Conservation (phyloP, 2,329 filamentous ascomycete species). For the Paecilomyces fulvus region DNA sequence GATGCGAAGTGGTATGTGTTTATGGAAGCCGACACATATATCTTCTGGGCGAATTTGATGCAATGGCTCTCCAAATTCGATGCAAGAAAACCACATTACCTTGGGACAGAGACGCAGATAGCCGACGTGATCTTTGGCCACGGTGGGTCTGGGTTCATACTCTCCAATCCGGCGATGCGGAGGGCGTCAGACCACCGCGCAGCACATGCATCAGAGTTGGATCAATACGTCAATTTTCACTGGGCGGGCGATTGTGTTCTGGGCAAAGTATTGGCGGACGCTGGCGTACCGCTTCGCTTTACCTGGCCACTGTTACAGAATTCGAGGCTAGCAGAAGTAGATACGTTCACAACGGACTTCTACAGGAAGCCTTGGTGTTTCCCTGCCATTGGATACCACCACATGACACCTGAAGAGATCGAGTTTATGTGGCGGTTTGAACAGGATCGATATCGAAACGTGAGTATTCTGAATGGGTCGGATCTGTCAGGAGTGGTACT, state of each 20-base stretch:
- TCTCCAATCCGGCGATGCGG: conserved; percentile 44
- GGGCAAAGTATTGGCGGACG: conserved; percentile 39
- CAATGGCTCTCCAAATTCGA: conserved; percentile 47
- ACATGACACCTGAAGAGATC: conserved; percentile 36
- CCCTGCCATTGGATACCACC: conserved; percentile 43
- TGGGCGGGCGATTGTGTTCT: conserved; percentile 46
- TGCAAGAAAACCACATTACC: conserved; percentile 40
- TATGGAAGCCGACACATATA: conserved; percentile 51
- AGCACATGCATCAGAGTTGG: conserved; percentile 33
- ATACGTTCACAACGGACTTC: conserved; percentile 32
- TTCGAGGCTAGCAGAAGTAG: conserved; percentile 35
- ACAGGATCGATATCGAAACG: conserved; percentile 51
- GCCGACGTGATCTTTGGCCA: conserved; percentile 44
- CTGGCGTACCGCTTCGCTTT: conserved; percentile 37
- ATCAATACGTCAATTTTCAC: conserved; percentile 38
- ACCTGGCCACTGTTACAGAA: conserved; percentile 42
- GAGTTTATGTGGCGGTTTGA: conserved; percentile 40
- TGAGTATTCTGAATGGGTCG: conserved; percentile 35
- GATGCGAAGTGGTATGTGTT: conserved; percentile 52
- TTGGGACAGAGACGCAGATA: conserved; percentile 47
- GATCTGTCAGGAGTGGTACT: neutral
- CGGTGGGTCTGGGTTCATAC: conserved; percentile 45
- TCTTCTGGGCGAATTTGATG: conserved; percentile 46
- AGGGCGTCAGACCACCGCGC: conserved; percentile 36
- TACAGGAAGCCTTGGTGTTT: conserved; percentile 43